phyloP scores from a whole-genome alignment of 768 basidiomycete genomes.

The Austroboletus eburneus region DNA sequence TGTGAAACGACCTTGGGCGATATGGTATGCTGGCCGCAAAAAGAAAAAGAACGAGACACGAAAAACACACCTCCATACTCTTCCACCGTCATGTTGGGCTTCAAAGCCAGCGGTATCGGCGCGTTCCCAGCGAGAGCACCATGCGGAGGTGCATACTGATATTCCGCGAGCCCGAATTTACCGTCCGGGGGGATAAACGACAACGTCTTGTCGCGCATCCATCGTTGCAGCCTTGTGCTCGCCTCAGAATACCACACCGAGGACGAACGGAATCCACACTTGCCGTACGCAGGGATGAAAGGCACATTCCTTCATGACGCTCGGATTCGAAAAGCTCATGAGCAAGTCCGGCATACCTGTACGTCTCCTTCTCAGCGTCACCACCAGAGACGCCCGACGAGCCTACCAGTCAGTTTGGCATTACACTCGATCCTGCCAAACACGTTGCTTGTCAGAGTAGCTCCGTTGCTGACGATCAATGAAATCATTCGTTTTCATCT shows the following conservation, averaged over 20 bases:
- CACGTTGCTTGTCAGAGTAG: conserved; percentile 59
- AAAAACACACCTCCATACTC: conserved; percentile 29
- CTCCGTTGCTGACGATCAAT: conserved; percentile 51
- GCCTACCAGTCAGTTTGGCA: conserved; percentile 67
- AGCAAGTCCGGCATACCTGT: conserved; percentile 87
- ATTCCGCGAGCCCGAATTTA: conserved; percentile 78
- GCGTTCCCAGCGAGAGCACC: conserved; percentile 39
- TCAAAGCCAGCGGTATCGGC: conserved; percentile 50
- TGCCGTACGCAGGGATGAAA: conserved; percentile 95
- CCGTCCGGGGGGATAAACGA: conserved; percentile 97
- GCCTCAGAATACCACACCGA: conserved; percentile 5
- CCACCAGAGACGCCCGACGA: background rate
- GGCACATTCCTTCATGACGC: conserved; percentile 68
- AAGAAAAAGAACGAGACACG: background rate
- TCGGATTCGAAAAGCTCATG: conserved; percentile 71
- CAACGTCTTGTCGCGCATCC: conserved; percentile 68
- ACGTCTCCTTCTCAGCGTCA: background rate
- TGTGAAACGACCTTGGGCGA: conserved; percentile 51
- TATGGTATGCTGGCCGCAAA: background rate
- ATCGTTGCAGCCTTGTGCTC: conserved; percentile 62
- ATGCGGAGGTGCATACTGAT: conserved; percentile 56
- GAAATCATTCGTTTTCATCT: too few relatives aligned
- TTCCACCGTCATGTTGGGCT: conserved; percentile 34
- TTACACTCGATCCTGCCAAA: conserved; percentile 79
- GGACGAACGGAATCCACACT: conserved; percentile 14